Evolutionary conservation across 768 basidiomycete genomes (phyloP), one percentile per base, ranked within the genome.

Genomic region (Pleurotus ostreatus): DNA sequence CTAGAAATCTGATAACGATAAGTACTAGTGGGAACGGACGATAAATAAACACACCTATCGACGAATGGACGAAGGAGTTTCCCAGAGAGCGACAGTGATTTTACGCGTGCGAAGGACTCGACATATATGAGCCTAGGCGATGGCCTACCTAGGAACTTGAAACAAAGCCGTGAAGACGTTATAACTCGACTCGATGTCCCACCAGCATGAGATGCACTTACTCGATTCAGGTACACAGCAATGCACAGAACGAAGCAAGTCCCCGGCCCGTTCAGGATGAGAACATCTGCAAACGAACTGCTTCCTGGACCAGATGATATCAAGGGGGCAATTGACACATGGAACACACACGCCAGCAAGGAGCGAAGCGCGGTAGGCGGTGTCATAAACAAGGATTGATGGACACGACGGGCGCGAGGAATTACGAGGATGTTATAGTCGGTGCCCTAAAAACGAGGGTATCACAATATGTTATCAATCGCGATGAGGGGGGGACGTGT

Each of bases 241-340:
- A 81, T 57, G 57, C 88, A 92, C 5, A 98, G 76, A 4, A 88
- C 74, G 34, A 95, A 83, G 66, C 92, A 95, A 5, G 96, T 98
- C 13, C 97, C 96, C 0, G 97, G 97, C 1, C 97, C 97, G 68
- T 98, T 98, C 25, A 98, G 70, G 49, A 99, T 72, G 48, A 99
- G 74, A 25, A 92, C 72, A 56, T 98, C 93, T 23, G 85, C 81
- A 63, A 85, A 83, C 3, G 38, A 51, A 37, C 60, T 72, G 57
- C 15, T 55, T 38, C 46, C 45, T 13, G 49, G 49, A 47, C 59
- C 64, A 38, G 62, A 59, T 51, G 57, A 59, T n/a, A 76, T 59
- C 7, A 84, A 56, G 2, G 88, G 89, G 1, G 64, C 57, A 34
- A 91, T 46, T 0, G 82, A 78, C 57, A 94, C 64, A 59, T 82